A percentile compares a stretch with the other conserved stretches of the same genome.
phyloP scores from a whole-genome alignment of 768 basidiomycete species.

The Lentinula guzmanii region DNA sequence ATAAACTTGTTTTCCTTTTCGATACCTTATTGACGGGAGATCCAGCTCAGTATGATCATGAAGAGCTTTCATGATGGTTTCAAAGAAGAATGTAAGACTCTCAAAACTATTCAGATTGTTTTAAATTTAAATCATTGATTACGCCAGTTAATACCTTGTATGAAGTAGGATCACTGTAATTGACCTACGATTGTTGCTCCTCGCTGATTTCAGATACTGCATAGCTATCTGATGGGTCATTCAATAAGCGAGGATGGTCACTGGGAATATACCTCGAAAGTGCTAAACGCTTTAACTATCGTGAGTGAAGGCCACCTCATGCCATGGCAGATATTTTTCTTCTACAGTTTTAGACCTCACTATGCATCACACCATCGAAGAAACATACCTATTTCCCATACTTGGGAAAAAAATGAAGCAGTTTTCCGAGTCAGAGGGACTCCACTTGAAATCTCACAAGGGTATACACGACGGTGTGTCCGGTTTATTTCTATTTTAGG shows the following conservation, averaged over 20 bases:
- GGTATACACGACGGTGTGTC: constrained; percentile 45
- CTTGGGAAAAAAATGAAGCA: constrained; percentile 43
- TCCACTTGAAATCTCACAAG: constrained; percentile 42
- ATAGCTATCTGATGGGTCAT: constrained; percentile 50
- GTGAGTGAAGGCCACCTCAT: constrained; percentile 20
- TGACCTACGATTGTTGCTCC: background rate
- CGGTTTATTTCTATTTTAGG: background rate
- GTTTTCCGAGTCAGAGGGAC: constrained; percentile 33
- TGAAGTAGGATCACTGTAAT: constrained; percentile 22
- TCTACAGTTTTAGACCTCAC: constrained; percentile 34
- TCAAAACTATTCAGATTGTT: too few species aligned
- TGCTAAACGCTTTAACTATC: constrained; percentile 30
- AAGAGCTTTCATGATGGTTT: constrained; percentile 33
- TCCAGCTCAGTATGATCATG: constrained; percentile 28
- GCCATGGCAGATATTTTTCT: background rate
- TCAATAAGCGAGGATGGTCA: constrained; percentile 35
- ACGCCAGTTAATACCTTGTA: constrained; percentile 37
- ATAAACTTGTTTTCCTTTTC: background rate
- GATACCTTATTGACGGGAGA: background rate
- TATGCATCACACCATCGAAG: constrained; percentile 52
- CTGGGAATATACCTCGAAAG: constrained; percentile 35
- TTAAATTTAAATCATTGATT: too few species aligned
- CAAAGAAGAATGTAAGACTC: constrained; percentile 40
- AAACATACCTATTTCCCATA: constrained; percentile 44
- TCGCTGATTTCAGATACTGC: background rate